Evolutionary conservation across 2,329 filamentous ascomycete species (phyloP).

Genomic region (Karstenula rhodostoma): DNA sequence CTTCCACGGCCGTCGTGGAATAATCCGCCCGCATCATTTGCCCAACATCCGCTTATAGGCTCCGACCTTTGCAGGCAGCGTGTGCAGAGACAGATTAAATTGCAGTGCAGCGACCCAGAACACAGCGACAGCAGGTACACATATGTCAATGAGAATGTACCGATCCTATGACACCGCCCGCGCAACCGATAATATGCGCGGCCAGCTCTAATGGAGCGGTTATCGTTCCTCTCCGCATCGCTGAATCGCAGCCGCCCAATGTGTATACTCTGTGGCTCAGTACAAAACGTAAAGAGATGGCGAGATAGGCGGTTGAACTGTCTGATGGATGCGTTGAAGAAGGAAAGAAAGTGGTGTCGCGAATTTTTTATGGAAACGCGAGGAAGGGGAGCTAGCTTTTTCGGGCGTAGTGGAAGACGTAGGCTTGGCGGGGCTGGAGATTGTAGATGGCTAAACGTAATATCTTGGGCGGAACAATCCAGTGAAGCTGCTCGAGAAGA

Average conservation of each 20-base stretch:
- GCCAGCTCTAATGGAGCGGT: constrained; percentile 77
- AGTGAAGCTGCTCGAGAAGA: neutral
- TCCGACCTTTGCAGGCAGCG: too few relatives aligned
- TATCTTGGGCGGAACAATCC: neutral
- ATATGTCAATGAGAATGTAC: constrained; percentile 61
- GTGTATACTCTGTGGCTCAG: constrained; percentile 36
- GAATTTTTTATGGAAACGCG: constrained; percentile 31
- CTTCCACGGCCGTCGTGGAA: too few relatives aligned
- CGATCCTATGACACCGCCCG: constrained; percentile 86
- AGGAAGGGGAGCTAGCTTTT: neutral
- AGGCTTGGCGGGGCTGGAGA: neutral
- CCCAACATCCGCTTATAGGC: too few relatives aligned
- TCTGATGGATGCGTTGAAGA: constrained; percentile 49
- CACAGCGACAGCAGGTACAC: neutral
- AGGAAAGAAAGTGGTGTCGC: constrained; percentile 18
- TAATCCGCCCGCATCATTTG: too few relatives aligned
- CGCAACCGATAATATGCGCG: constrained; percentile 71
- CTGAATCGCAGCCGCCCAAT: constrained; percentile 64
- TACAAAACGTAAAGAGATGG: constrained; percentile 50
- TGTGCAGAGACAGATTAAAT: too few relatives aligned
- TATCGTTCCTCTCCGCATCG: constrained; percentile 64
- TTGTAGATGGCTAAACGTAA: neutral
- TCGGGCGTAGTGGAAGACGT: neutral
- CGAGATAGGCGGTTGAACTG: constrained; percentile 51
- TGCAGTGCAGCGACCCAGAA: too few relatives aligned